Evolutionary conservation across 352 stramenopile species (phyloP).

Genomic region (Pythium brachiatum): DNA sequence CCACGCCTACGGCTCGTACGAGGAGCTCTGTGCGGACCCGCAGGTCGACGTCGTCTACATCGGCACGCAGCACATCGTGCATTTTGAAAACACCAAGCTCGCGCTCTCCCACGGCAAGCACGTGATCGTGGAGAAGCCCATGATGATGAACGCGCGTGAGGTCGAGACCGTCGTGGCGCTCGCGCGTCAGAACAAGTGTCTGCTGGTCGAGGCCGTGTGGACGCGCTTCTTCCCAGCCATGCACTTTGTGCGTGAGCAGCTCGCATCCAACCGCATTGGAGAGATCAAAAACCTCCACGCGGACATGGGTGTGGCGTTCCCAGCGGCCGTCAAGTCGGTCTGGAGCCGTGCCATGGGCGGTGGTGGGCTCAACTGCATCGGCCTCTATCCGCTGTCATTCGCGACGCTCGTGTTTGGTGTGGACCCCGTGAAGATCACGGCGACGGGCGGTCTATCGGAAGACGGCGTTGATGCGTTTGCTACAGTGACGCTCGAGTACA

Average conservation of each 20-base stretch:
- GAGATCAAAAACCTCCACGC: conserved; percentile 67
- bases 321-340: conserved; percentile 37
- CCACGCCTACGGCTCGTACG: conserved; percentile 80
- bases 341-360: conserved; percentile 71
- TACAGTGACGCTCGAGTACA: conserved; percentile 52
- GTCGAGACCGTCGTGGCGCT: conserved; percentile 55
- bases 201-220: conserved; percentile 85
- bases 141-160: conserved; percentile 86
- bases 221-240: conserved; percentile 82
- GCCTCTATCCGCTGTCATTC: conserved; percentile 73
- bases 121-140: conserved; percentile 93
- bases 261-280: conserved; percentile 54
- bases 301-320: conserved; percentile 65
- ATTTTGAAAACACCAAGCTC: conserved; percentile 72
- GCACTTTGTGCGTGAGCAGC: conserved; percentile 52
- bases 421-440: conserved; percentile 46
- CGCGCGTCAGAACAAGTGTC: conserved; percentile 56
- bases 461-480: conserved; percentile 53
- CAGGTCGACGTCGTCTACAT: conserved; percentile 91
- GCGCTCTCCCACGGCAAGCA: conserved; percentile 87
- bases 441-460: conserved; percentile 40
- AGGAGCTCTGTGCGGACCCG: conserved; percentile 72
- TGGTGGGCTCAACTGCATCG: conserved; percentile 67
- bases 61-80: conserved; percentile 85
- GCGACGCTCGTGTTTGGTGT: conserved; percentile 56